A percentile compares a stretch with the other conserved stretches of the same genome.
Evolutionary conservation across 768 basidiomycete genomes (phyloP).

Genomic region (Pleurotus tuber-regium): DNA sequence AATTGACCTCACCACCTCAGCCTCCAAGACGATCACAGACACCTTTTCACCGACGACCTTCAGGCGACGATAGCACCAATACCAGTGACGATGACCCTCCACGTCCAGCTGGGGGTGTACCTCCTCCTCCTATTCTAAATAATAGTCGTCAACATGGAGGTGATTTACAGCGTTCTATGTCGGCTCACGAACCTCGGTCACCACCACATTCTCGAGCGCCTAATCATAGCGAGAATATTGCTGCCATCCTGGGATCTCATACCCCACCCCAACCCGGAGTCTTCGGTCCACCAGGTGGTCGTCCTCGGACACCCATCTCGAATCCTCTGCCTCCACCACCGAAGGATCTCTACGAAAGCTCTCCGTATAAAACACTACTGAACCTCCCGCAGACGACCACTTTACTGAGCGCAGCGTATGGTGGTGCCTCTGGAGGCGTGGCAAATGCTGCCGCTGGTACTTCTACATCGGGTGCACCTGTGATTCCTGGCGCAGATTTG

Average conservation of each 20-base stretch:
- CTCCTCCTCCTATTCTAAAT: background rate
- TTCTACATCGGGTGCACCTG: conserved; percentile 6
- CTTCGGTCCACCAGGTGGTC: conserved; percentile 27
- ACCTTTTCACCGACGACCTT: background rate
- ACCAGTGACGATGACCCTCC: conserved; percentile 1
- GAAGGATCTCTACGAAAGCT: conserved; percentile 51
- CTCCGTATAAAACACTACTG: conserved; percentile 56
- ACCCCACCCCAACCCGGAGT: conserved; percentile 24
- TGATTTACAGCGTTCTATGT: background rate
- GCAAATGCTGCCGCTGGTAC: conserved; percentile 8
- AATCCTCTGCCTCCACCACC: conserved; percentile 71
- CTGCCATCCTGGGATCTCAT: conserved; percentile 30
- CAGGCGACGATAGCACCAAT: background rate
- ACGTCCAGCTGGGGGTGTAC: background rate
- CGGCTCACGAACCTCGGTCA: background rate
- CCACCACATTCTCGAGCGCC: background rate
- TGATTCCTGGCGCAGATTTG: conserved; percentile 2
- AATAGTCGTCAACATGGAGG: background rate
- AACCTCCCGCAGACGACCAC: conserved; percentile 48
- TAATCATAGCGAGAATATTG: conserved; percentile 15
- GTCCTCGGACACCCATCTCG: conserved; percentile 19
- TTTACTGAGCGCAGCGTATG: conserved; percentile 25
- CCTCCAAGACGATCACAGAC: conserved; percentile 1
- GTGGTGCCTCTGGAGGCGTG: background rate
- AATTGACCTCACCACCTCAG: background rate